A percentile compares a stretch with the other conserved stretches of the same genome.
phyloP scores from a whole-genome alignment of 768 basidiomycete species.

The Gymnopilus dilepis region DNA sequence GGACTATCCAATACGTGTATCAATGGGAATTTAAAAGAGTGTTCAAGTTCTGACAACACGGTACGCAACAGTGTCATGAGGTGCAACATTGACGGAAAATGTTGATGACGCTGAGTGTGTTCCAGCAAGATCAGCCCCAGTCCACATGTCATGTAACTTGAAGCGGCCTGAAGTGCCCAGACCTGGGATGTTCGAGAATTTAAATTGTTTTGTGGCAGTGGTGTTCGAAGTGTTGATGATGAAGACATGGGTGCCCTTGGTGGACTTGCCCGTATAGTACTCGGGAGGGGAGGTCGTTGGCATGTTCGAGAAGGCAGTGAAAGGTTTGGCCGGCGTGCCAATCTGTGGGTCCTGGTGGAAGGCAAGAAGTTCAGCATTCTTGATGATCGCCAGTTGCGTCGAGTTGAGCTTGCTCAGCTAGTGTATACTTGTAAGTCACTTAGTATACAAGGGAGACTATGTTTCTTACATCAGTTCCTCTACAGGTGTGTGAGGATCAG shows the following conservation, averaged over 20 bases:
- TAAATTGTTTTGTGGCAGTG: constrained; percentile 49
- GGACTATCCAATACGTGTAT: not conserved
- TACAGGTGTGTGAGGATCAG: constrained; percentile 11
- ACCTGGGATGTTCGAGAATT: constrained; percentile 52
- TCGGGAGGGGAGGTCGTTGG: constrained; percentile 52
- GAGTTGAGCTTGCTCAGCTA: constrained; percentile 47
- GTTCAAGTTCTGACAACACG: constrained; percentile 35
- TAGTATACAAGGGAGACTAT: not conserved
- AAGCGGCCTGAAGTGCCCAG: constrained; percentile 42
- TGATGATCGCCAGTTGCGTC: constrained; percentile 52
- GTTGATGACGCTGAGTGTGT: constrained; percentile 38
- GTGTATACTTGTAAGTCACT: constrained; percentile 13
- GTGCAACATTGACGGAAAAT: constrained; percentile 46
- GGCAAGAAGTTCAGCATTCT: constrained; percentile 55
- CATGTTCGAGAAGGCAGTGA: constrained; percentile 44
- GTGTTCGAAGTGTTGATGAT: constrained; percentile 53
- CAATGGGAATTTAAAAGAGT: not conserved
- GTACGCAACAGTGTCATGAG: constrained; percentile 60
- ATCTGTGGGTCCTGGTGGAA: constrained; percentile 56
- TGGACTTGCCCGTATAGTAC: constrained; percentile 56
- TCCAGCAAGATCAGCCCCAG: constrained; percentile 45
- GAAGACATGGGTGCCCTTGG: constrained; percentile 58
- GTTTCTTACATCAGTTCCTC: constrained; percentile 44
- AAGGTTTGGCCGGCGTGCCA: constrained; percentile 54
- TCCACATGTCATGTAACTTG: constrained; percentile 62